Evolutionary conservation across 2,329 filamentous ascomycete species (phyloP).

Genomic region (Colletotrichum eremochloae): DNA sequence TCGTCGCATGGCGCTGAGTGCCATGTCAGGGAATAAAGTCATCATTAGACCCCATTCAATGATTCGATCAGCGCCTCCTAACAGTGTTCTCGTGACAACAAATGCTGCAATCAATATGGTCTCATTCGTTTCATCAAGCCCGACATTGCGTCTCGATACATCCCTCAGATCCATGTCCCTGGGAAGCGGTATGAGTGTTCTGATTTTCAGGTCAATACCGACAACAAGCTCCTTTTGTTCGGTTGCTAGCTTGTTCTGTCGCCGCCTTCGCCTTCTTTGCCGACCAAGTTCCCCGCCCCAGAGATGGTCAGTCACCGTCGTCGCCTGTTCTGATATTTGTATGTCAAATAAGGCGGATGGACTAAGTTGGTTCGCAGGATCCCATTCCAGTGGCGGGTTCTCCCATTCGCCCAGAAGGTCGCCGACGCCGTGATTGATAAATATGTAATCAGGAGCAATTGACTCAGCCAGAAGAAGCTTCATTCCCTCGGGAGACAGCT

Average conservation of each 20-base stretch:
- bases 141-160: conserved; percentile 14
- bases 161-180: conserved; percentile 36
- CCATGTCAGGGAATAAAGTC: conserved; percentile 67
- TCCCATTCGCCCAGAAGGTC: conserved; percentile 31
- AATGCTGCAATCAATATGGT: conserved; percentile 66
- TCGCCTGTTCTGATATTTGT: conserved; percentile 22
- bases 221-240: conserved; percentile 34
- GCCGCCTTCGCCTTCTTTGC: conserved; percentile 31
- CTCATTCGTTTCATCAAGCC: conserved; percentile 41
- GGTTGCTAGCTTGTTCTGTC: conserved; percentile 28
- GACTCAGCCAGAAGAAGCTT: conserved; percentile 51
- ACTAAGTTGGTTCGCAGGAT: conserved; percentile 53
- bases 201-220: conserved; percentile 36
- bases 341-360: conserved; percentile 21
- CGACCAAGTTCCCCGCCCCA: conserved; percentile 38
- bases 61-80: conserved; percentile 71
- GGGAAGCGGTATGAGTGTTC: conserved; percentile 35
- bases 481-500: conserved; percentile 55
- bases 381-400: conserved; percentile 51
- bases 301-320: conserved; percentile 44
- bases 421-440: conserved; percentile 53
- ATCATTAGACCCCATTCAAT: conserved; percentile 73
- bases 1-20: conserved; percentile 64
- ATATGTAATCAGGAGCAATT: conserved; percentile 54
- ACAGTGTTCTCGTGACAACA: conserved; percentile 67